A percentile compares a stretch with the other conserved stretches of the same genome.
Conservation (phyloP, 2,329 filamentous ascomycete genomes). For the Exophiala sp. region DNA sequence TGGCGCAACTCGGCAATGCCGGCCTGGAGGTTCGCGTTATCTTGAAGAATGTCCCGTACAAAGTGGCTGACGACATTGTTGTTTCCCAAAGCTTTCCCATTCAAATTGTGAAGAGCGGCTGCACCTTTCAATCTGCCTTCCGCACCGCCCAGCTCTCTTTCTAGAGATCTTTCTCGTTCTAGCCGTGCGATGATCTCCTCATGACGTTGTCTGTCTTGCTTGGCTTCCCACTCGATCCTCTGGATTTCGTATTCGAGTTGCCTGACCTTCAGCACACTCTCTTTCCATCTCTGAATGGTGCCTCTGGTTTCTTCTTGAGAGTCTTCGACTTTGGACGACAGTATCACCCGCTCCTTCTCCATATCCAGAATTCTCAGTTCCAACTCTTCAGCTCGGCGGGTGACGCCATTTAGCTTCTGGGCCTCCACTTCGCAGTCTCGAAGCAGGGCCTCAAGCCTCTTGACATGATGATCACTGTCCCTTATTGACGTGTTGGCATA, state of each 20-base stretch:
- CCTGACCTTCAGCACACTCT: slow-evolving; percentile 73
- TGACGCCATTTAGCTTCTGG: slow-evolving; percentile 69
- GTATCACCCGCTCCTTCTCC: slow-evolving; percentile 73
- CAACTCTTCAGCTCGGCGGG: slow-evolving; percentile 69
- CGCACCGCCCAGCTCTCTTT: slow-evolving; percentile 75
- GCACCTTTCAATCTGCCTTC: slow-evolving; percentile 78
- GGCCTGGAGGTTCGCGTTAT: slow-evolving; percentile 90
- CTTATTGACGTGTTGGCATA: slow-evolving; percentile 72
- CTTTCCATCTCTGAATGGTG: slow-evolving; percentile 77
- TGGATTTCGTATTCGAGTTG: slow-evolving; percentile 85
- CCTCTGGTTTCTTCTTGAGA: slow-evolving; percentile 73
- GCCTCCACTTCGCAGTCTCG: slow-evolving; percentile 74
- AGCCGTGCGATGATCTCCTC: slow-evolving; percentile 76
- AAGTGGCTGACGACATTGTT: slow-evolving; percentile 87
- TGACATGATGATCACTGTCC: slow-evolving; percentile 76
- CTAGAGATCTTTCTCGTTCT: slow-evolving; percentile 77
- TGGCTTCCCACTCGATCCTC: slow-evolving; percentile 78
- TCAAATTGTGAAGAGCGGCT: slow-evolving; percentile 51
- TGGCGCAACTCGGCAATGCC: slow-evolving; percentile 88
- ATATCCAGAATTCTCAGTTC: slow-evolving; percentile 76
- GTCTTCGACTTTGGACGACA: slow-evolving; percentile 64
- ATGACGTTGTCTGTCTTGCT: slow-evolving; percentile 76
- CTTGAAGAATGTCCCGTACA: slow-evolving; percentile 89
- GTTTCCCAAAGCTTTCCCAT: slow-evolving; percentile 48
- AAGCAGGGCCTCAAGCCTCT: slow-evolving; percentile 70